Conservation (phyloP, 305 asterid species). For the Solanum hybrid region DNA sequence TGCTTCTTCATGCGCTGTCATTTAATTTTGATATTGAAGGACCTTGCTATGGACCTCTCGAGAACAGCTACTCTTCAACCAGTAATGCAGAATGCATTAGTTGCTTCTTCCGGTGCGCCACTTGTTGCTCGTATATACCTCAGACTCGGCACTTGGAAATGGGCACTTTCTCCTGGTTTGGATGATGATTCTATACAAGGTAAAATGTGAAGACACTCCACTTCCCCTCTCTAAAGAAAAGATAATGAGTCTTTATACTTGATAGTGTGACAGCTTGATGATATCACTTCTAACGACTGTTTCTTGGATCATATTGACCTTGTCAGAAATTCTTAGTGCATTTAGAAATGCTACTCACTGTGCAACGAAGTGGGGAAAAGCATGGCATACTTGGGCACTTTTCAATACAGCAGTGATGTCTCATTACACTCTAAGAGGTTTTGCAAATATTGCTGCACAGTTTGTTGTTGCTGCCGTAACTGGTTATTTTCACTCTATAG, state of each 20-base stretch:
- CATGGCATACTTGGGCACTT: constrained; percentile 99
- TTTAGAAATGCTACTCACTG: constrained; percentile 75
- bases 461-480: constrained; percentile 95
- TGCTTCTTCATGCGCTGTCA: neutral
- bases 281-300: constrained; percentile 8
- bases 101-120: constrained; percentile 55
- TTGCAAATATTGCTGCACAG: constrained; percentile 57
- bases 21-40: constrained; percentile 38
- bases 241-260: neutral
- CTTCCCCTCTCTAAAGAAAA: neutral
- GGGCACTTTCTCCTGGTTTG: constrained; percentile 89
- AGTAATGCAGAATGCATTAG: constrained; percentile 44
- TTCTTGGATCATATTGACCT: constrained; percentile 9
- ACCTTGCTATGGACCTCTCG: constrained; percentile 78
- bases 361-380: constrained; percentile 91
- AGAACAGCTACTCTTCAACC: constrained; percentile 58
- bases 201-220: neutral
- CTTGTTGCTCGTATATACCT: constrained; percentile 86
- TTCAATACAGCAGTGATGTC: constrained; percentile 99
- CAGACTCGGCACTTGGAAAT: constrained; percentile 83
- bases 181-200: constrained; percentile 96
- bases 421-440: constrained; percentile 76
- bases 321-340: constrained; percentile 80
- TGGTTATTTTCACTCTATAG: constrained; percentile 97
- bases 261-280: neutral